Conservation (phyloP, 2,329 filamentous ascomycete species). For the Neonectria faginata region DNA sequence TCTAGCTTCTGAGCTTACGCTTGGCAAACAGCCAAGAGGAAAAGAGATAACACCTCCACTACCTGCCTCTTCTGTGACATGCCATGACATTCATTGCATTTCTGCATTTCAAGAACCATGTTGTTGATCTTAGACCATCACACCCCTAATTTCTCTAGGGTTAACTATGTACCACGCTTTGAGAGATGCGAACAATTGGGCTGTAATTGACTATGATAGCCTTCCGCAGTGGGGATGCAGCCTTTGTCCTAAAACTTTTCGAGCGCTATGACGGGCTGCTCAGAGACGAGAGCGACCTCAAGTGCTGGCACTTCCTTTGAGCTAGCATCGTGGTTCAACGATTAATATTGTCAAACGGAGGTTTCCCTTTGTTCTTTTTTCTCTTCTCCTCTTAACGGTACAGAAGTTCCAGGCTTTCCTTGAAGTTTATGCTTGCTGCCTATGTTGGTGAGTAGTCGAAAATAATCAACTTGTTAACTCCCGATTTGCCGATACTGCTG, state of each 20-base stretch:
- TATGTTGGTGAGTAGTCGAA: not conserved
- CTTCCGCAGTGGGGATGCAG: too few relatives aligned
- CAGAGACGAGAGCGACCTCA: too few relatives aligned
- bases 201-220: not conserved
- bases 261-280: not conserved
- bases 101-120: not conserved
- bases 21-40: not conserved
- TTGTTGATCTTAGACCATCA: not conserved
- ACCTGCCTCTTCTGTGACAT: not conserved
- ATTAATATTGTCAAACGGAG: not conserved
- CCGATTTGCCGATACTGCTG: not conserved
- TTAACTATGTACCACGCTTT: not conserved
- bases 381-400: not conserved
- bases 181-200: not conserved
- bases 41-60: not conserved
- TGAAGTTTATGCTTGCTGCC: not conserved
- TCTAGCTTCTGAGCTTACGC: not conserved
- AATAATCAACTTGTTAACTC: not conserved
- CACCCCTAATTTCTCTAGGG: not conserved
- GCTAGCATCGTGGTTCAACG: not conserved
- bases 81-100: not conserved
- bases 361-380: not conserved
- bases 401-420: not conserved
- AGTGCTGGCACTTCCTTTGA: not conserved
- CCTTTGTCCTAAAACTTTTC: too few relatives aligned